Percentiles rank a stretch among this genome's conserved stretches.
phyloP scores from a whole-genome alignment of 352 stramenopile species.

The Halophytophthora batemanensis region DNA sequence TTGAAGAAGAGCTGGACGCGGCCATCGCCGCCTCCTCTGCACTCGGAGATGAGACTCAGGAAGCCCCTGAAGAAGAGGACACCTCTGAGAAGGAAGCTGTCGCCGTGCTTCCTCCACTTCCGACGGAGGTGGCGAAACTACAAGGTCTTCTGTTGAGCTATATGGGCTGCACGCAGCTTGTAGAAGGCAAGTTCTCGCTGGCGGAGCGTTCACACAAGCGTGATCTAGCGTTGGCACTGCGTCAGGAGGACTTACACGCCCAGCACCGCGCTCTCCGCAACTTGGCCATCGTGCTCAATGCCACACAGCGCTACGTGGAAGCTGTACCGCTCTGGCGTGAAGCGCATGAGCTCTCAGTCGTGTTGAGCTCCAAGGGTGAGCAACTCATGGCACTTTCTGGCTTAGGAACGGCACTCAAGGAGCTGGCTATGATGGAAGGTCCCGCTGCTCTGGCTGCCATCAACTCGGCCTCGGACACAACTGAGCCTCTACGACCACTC shows the following conservation, averaged over 20 bases:
- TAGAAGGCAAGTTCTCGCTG: conserved; percentile 34
- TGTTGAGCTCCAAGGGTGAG: conserved; percentile 37
- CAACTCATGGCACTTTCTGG: conserved; percentile 43
- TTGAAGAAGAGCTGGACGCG: conserved; percentile 7
- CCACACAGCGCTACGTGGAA: conserved; percentile 42
- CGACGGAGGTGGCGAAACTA: conserved; percentile 34
- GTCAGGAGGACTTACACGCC: conserved; percentile 48
- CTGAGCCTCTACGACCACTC: conserved; percentile 18
- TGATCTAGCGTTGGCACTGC: conserved; percentile 43
- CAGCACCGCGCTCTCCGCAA: conserved; percentile 54
- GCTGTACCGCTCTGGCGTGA: conserved; percentile 55
- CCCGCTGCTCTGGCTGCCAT: conserved; percentile 10
- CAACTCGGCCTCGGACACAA: conserved; percentile 1
- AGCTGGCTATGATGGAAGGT: conserved; percentile 23
- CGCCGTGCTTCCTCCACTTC: conserved; percentile 6
- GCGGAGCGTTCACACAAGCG: conserved; percentile 46
- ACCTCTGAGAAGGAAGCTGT: conserved; percentile 1
- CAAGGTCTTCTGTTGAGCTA: conserved; percentile 45
- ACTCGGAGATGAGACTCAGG: conserved; percentile 1
- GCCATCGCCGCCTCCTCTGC: background rate
- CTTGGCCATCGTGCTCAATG: conserved; percentile 44
- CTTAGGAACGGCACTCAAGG: conserved; percentile 37
- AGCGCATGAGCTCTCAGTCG: conserved; percentile 39
- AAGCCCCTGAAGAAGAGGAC: background rate
- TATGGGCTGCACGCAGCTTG: conserved; percentile 42